A percentile compares a stretch with the other conserved stretches of the same genome.
These are phyloP conservation scores for Plasmodium gonderi DNA, from an alignment of 169 alveolate species.

Conservation along the genomic window DNA sequence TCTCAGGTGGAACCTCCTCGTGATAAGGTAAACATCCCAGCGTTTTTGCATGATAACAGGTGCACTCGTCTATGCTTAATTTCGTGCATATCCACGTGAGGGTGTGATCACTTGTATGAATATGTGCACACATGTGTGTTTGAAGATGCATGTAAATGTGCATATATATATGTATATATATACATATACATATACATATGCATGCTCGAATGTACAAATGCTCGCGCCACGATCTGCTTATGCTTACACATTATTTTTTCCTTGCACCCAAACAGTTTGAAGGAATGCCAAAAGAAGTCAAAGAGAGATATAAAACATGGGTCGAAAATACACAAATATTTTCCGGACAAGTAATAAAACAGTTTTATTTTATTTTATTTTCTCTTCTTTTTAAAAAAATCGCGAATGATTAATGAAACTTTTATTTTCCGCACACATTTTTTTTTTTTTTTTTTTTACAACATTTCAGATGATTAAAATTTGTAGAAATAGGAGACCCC, in stretches of 20 bases:
- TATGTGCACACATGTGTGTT: background rate
- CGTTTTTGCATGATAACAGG: too few relatives aligned
- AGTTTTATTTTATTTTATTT: background rate
- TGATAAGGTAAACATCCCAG: constrained; percentile 26
- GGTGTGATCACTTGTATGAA: too few relatives aligned
- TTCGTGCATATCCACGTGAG: too few relatives aligned
- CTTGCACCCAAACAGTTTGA: constrained; percentile 32
- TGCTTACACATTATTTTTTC: background rate
- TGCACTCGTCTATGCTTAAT: too few relatives aligned
- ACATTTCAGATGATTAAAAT: constrained; percentile 50
- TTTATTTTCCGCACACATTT: background rate
- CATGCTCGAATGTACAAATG: too few relatives aligned
- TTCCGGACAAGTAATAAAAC: constrained; percentile 60
- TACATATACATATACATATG: too few relatives aligned
- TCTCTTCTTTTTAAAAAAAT: background rate
- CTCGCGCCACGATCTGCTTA: too few relatives aligned
- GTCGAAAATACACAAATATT: constrained; percentile 52
- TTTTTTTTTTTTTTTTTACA: background rate
- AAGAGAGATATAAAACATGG: constrained; percentile 62
- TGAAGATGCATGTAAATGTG: background rate
- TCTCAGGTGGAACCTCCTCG: constrained; percentile 1
- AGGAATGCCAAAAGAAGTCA: constrained; percentile 61
- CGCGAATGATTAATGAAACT: background rate
- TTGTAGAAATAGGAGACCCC: constrained; percentile 50
- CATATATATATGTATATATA: background rate